phyloP scores from a whole-genome alignment of 2,329 filamentous ascomycete species.

The Sporothrix brunneoviolacea region DNA sequence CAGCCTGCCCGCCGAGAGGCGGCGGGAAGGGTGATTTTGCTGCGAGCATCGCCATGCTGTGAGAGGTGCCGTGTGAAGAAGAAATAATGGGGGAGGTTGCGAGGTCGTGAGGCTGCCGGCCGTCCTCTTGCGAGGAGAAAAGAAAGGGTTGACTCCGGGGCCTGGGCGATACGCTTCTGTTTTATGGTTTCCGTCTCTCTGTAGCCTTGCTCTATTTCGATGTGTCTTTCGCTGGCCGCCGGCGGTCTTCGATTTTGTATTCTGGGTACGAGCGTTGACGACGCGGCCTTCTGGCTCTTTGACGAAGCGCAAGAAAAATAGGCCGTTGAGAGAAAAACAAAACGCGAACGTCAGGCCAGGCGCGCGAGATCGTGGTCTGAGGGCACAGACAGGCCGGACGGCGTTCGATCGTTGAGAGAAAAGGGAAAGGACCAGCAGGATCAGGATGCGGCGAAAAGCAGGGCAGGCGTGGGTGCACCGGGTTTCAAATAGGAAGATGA shows the following conservation, averaged over 20 bases:
- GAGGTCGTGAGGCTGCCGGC: neutral
- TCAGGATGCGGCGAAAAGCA: slow-evolving; percentile 7
- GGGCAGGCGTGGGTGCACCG: slow-evolving; percentile 12
- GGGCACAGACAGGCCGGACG: slow-evolving; percentile 7
- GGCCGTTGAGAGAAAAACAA: neutral
- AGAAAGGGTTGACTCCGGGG: no score
- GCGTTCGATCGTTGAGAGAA: slow-evolving; percentile 1
- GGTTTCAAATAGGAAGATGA: slow-evolving; percentile 19
- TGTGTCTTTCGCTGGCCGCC: slow-evolving; percentile 2
- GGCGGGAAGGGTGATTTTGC: slow-evolving; percentile 65
- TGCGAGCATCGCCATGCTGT: slow-evolving; percentile 64
- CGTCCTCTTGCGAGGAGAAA: neutral
- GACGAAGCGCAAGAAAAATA: neutral
- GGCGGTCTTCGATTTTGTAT: neutral
- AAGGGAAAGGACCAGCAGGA: slow-evolving; percentile 2
- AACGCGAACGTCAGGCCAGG: slow-evolving; percentile 12
- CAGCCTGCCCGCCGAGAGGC: slow-evolving; percentile 41
- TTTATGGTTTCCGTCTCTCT: neutral
- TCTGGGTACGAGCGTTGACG: neutral
- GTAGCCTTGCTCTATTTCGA: no score
- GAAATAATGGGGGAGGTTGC: neutral
- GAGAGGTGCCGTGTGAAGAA: slow-evolving; percentile 25
- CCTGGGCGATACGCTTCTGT: neutral
- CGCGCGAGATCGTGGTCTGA: slow-evolving; percentile 11
- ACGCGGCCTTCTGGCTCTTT: neutral